Conservation (phyloP, 306 rosid genomes). For the Dalbergia oliveri region DNA sequence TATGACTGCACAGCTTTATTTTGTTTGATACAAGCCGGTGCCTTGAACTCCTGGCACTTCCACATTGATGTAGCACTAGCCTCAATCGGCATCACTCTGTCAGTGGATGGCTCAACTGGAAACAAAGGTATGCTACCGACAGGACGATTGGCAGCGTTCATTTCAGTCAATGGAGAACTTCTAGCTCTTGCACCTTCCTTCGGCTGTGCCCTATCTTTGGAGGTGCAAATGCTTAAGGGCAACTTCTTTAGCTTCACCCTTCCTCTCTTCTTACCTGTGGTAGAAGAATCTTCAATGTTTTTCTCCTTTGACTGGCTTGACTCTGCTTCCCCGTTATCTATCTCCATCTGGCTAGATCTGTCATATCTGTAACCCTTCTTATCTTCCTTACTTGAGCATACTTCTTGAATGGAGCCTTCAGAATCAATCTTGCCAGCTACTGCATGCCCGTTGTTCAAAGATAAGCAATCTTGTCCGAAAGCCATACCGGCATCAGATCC, state of each 20-base stretch:
- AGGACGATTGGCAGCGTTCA: conserved; percentile 55
- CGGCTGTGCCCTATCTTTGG: conserved; percentile 66
- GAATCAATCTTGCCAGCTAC: conserved; percentile 56
- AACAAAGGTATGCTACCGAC: conserved; percentile 56
- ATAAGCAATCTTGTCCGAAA: conserved; percentile 52
- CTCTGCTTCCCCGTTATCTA: conserved; percentile 67
- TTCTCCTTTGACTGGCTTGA: conserved; percentile 71
- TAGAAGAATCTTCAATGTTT: conserved; percentile 53
- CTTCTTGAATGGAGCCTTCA: conserved; percentile 60
- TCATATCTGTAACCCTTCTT: conserved; percentile 59
- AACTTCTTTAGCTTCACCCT: conserved; percentile 87
- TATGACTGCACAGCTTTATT: conserved; percentile 82
- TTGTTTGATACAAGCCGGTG: conserved; percentile 67
- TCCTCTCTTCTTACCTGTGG: conserved; percentile 78
- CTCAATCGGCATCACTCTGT: conserved; percentile 68
- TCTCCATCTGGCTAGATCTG: conserved; percentile 53
- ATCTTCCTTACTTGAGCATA: conserved; percentile 57
- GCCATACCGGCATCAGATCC: conserved; percentile 54
- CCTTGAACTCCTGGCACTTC: conserved; percentile 82
- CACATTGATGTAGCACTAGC: conserved; percentile 57
- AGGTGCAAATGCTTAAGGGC: conserved; percentile 75
- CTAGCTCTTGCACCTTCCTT: conserved; percentile 63
- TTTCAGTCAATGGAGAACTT: conserved; percentile 55
- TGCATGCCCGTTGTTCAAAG: conserved; percentile 67
- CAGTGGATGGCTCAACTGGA: conserved; percentile 63